Percentiles rank a stretch among this genome's conserved stretches.
phyloP scores from a whole-genome alignment of 345 rosid species.

The Pistacia atlantica region DNA sequence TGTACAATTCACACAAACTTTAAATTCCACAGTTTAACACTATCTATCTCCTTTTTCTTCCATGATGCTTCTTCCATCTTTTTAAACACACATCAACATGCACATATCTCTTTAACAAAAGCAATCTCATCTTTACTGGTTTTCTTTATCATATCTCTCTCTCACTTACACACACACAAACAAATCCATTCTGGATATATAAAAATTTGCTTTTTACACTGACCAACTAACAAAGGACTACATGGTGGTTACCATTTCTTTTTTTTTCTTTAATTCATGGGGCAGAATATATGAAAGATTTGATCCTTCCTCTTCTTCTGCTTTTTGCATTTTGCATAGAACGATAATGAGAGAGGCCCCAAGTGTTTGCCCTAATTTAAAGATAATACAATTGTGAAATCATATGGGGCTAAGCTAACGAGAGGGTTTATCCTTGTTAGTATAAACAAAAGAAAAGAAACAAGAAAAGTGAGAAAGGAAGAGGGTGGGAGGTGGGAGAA shows the following conservation, averaged over 20 bases:
- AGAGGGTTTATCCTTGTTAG: too few relatives aligned
- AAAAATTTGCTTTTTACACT: constrained; percentile 5
- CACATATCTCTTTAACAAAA: constrained; percentile 31
- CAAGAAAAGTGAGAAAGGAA: too few relatives aligned
- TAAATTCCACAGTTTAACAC: too few relatives aligned
- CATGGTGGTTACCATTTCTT: not conserved
- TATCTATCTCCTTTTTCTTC: constrained; percentile 8
- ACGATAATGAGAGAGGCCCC: not conserved
- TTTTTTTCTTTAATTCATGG: constrained; percentile 7
- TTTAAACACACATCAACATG: constrained; percentile 16
- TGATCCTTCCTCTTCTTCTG: not conserved
- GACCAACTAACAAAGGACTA: constrained; percentile 26
- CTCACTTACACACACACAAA: constrained; percentile 3
- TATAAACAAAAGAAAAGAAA: too few relatives aligned
- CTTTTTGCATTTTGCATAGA: constrained; percentile 12
- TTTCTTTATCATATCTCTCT: constrained; percentile 18
- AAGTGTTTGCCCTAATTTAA: too few relatives aligned
- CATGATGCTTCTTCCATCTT: constrained; percentile 25
- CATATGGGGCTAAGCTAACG: too few relatives aligned
- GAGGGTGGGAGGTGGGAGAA: too few relatives aligned
- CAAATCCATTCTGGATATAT: constrained; percentile 16
- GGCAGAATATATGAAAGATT: constrained; percentile 4
- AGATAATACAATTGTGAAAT: too few relatives aligned
- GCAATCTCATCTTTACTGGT: constrained; percentile 24
- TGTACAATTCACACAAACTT: constrained; percentile 15